Evolutionary conservation across 1,284 basidiomycete species (phyloP), one percentile per base, ranked within the genome.

Genomic region (Agroathelia rolfsii): DNA sequence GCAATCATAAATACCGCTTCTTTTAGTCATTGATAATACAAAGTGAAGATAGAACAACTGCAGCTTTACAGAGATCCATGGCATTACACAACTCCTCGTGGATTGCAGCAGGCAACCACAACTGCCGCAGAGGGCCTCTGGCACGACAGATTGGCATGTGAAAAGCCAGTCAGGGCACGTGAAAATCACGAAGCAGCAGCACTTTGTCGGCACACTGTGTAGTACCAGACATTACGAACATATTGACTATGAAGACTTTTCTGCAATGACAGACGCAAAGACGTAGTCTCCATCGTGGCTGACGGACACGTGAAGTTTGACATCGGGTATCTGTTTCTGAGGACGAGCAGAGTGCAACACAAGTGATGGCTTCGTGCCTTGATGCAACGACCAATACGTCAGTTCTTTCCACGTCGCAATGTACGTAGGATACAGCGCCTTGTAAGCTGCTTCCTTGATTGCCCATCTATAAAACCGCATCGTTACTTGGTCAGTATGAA

Each of bases 361-460:
- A 16, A 84, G 54, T 0, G 41, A 33, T 12, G 80, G 80, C 41
- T 80, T 81, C 13, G 48, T 46, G 3, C 53, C 50, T 13, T 39
- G 18, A n/a, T 49, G 48, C 13, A 64, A 46, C 19, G 60, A 47
- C 32, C 47, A 52, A 38, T 73, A 77, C 2, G 70, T 70, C 33
- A 92, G 55, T 20, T 88, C 74, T 48, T 85, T 82, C 87, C 87
- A 92, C 2, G 69, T 72, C n/a, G 81, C 70, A 13, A 52, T 59
- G 24, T 67, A 48, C 15, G 46, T 39, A 2, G 83, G 78, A 45
- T 76, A 87, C 35, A 90, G 49, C 0, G 90, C 86, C 53, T 95
- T 94, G 62, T 90, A 93, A 0, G 82, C 76, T 0, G 90, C 86
- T 59, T 94, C 90, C 50, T 95, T 95, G 21, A 83, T 64, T 28